A percentile compares a stretch with the other conserved stretches of the same genome.
Evolutionary conservation across 2,329 filamentous ascomycete genomes (phyloP).

Genomic region (Colletotrichum tamarilloi): DNA sequence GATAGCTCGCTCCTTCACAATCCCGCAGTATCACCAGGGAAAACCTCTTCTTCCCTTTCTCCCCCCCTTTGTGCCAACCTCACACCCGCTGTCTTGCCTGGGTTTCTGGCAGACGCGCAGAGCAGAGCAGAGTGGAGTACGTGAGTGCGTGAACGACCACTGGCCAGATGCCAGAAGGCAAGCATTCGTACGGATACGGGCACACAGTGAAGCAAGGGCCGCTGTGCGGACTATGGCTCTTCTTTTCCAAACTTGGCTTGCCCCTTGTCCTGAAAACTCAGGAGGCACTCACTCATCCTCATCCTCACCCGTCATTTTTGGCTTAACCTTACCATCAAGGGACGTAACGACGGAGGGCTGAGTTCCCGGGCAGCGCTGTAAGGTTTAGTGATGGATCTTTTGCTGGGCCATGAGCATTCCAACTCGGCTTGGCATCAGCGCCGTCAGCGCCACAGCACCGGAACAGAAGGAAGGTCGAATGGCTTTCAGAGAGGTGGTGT

Average conservation of each 20-base stretch:
- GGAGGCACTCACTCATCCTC: not conserved
- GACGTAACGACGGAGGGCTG: not conserved
- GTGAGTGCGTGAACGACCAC: not conserved
- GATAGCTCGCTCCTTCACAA: not conserved
- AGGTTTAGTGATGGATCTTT: not conserved
- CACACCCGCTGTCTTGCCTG: not conserved
- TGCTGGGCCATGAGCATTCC: not conserved
- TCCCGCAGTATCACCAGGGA: conserved; percentile 6
- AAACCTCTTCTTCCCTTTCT: not conserved
- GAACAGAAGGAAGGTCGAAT: not conserved
- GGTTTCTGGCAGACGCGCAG: not conserved
- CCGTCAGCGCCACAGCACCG: not conserved
- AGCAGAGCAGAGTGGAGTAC: not conserved
- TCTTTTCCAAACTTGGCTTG: not conserved
- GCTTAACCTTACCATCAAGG: not conserved
- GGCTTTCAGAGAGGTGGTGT: not conserved
- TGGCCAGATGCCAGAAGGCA: no score
- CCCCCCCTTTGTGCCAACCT: conserved; percentile 2
- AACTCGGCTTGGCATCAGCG: not conserved
- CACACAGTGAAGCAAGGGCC: not conserved
- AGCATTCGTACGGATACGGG: not conserved
- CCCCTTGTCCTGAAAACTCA: not conserved
- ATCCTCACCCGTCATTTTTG: not conserved
- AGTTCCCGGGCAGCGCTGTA: not conserved
- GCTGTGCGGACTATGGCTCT: not conserved